These are phyloP conservation scores for Alternaria arbusti DNA, from an alignment of 2,329 filamentous ascomycete genomes.

Conservation along the genomic window DNA sequence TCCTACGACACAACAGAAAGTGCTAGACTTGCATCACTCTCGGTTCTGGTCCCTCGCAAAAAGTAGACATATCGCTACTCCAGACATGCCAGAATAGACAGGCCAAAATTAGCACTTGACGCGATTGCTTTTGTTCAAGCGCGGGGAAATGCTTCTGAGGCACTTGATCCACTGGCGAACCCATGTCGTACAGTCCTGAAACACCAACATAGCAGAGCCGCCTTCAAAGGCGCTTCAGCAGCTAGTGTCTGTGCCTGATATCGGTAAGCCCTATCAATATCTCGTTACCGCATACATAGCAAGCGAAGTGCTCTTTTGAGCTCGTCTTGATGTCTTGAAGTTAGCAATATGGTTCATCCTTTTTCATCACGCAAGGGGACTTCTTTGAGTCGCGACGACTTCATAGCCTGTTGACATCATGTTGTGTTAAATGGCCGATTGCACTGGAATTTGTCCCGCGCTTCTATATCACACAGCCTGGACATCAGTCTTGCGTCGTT, in stretches of 20 bases:
- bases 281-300: neutral
- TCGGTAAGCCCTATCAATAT: neutral
- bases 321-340: neutral
- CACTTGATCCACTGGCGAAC: conserved; percentile 11
- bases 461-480: neutral
- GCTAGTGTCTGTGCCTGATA: neutral
- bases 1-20: neutral
- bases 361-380: neutral
- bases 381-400: neutral
- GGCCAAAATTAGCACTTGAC: neutral
- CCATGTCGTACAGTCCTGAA: conserved; percentile 23
- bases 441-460: neutral
- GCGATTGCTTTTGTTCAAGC: conserved; percentile 13
- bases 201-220: conserved; percentile 27
- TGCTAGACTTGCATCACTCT: neutral
- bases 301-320: neutral
- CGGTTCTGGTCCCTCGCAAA: neutral
- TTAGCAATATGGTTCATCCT: neutral
- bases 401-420: neutral
- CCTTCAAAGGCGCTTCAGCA: conserved; percentile 12
- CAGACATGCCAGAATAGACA: neutral
- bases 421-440: neutral
- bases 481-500: conserved; percentile 6
- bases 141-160: conserved; percentile 15
- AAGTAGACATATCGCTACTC: neutral